Evolutionary conservation across 2,329 filamentous ascomycete species (phyloP), one percentile per base, ranked within the genome.

Genomic region (Aureobasidium sp.): DNA sequence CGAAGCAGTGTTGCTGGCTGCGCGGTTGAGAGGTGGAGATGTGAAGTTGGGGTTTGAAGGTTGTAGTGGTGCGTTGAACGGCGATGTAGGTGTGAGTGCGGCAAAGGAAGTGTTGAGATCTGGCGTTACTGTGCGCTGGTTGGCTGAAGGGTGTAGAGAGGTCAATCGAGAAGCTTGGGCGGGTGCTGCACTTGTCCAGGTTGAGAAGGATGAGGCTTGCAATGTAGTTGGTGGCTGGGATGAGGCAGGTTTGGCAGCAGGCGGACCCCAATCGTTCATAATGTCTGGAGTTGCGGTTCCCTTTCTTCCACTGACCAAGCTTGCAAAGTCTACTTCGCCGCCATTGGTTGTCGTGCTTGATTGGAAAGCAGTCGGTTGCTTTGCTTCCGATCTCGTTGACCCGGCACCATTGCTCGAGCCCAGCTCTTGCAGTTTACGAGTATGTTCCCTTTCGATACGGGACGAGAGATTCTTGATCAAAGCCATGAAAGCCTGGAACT

Each of bases 381-480:
- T 85, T 66, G 75, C 83, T 4, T 80, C 76, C 2, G 77, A 78
- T n/a, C 74, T 68, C 15, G 64, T 44, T 12, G 63, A 61, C 2
- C 42, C 49, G 35, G 44, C 56, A 3, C 63, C 64, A 31, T 81
- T 78, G 9, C 77, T 81, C 1, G 86, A 84, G 0, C 85, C 85
- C 8, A 97, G 81, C 68, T 97, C 93, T 70, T 92, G 89, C 3
- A 99, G 78, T 70, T 97, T 97, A 69, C 85, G 87, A 7, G 83
- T 88, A 69, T 97, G 94, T 71, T 97, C 94, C 19, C 88, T 84
- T 72, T 99, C 93, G 37, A 99, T 89, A 61, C 86, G 85, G 19
- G 81, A 77, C 0, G 91, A 95, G 5, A 97, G 77, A 0, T 77
- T 82, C 72, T 90, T 95, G 74, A 97, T 95, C 49, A 96, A 80